These are phyloP conservation scores for Candida adriatica DNA, from an alignment of 805 yeast genomes.

Conservation along the genomic window DNA sequence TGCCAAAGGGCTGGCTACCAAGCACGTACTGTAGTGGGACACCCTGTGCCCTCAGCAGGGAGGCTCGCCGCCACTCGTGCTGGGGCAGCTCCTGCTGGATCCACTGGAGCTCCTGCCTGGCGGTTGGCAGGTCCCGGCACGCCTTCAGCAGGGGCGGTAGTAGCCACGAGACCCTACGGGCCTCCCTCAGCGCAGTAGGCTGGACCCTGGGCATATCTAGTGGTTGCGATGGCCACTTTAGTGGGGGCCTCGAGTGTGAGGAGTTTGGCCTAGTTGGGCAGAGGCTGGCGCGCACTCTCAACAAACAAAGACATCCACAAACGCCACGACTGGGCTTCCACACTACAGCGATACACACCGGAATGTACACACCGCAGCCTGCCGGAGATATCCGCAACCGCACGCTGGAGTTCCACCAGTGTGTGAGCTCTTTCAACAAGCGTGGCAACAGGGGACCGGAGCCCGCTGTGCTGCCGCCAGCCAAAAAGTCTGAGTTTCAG, in stretches of 20 bases:
- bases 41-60: slow-evolving; percentile 39
- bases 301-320: no score
- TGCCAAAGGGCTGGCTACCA: slow-evolving; percentile 84
- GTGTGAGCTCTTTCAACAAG: slow-evolving; percentile 71
- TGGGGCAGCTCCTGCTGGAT: slow-evolving; percentile 48
- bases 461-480: slow-evolving; percentile 7
- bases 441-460: slow-evolving; percentile 34
- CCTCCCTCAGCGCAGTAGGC: slow-evolving; percentile 9
- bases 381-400: slow-evolving; percentile 56
- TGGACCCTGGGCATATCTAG: slow-evolving; percentile 17
- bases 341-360: background rate
- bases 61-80: slow-evolving; percentile 44
- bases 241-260: no score
- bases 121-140: slow-evolving; percentile 26
- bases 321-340: no score
- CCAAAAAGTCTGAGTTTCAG: slow-evolving; percentile 44
- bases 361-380: slow-evolving; percentile 12
- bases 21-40: slow-evolving; percentile 82
- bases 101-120: slow-evolving; percentile 60
- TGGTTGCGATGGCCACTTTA: no score
- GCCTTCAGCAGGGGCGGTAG: slow-evolving; percentile 15
- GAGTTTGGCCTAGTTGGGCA: no score
- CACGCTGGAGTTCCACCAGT: slow-evolving; percentile 87
- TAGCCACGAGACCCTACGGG: slow-evolving; percentile 5
- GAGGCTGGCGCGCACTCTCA: no score